phyloP scores from a whole-genome alignment of 352 stramenopile species.

The Globisporangium parvum region DNA sequence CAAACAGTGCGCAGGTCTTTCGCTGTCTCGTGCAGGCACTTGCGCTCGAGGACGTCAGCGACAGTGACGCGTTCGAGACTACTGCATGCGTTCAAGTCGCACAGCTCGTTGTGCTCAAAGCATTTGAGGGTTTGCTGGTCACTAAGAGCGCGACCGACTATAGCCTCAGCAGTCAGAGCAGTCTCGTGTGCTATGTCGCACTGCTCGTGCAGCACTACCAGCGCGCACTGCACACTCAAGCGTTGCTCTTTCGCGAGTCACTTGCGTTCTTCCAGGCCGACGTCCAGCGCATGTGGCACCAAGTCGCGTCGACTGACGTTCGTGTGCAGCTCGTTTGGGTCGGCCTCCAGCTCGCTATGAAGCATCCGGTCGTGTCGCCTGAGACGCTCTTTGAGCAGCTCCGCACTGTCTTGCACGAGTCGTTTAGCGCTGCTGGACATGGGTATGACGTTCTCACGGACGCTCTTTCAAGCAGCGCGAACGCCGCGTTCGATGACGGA shows the following conservation, averaged over 20 bases:
- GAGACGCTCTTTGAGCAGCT: conserved; percentile 40
- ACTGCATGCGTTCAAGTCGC: conserved; percentile 29
- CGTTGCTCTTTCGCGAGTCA: conserved; percentile 45
- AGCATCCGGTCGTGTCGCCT: conserved; percentile 27
- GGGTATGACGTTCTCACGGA: conserved; percentile 19
- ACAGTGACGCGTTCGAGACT: not conserved
- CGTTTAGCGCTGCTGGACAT: conserved; percentile 8
- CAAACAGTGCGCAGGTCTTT: conserved; percentile 35
- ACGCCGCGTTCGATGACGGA: conserved; percentile 31
- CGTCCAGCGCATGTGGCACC: conserved; percentile 32
- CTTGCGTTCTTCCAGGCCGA: conserved; percentile 60
- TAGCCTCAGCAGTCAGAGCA: not conserved
- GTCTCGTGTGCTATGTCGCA: conserved; percentile 39
- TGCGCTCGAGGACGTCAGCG: conserved; percentile 1
- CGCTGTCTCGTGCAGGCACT: conserved; percentile 49
- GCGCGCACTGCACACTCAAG: conserved; percentile 22
- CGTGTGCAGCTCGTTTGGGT: conserved; percentile 59
- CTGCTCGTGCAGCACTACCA: conserved; percentile 54
- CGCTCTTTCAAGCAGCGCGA: not conserved
- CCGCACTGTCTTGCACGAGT: conserved; percentile 22
- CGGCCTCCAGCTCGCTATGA: conserved; percentile 32
- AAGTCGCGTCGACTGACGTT: conserved; percentile 39
- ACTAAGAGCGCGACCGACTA: conserved; percentile 24
- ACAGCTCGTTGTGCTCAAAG: conserved; percentile 57
- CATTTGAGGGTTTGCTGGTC: conserved; percentile 46